phyloP scores from a whole-genome alignment of 257 asterid genomes.

The Salvia miltiorrhiza region DNA sequence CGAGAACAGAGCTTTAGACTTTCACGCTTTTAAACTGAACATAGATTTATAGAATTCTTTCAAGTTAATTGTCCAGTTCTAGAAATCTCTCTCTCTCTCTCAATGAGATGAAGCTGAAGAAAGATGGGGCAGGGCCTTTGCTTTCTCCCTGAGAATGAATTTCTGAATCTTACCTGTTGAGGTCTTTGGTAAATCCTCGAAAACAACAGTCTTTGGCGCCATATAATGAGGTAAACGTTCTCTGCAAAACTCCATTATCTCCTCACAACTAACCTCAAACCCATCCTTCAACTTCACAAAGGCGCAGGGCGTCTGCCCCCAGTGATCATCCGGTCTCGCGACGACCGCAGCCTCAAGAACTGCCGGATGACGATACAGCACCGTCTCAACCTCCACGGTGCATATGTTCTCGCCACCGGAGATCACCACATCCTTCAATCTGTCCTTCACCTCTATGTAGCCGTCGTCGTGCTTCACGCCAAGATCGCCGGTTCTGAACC shows the following conservation, averaged over 20 bases:
- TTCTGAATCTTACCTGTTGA: slow-evolving; percentile 61
- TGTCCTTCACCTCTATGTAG: slow-evolving; percentile 43
- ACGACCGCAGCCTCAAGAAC: slow-evolving; percentile 58
- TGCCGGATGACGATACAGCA: slow-evolving; percentile 39
- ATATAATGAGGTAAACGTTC: slow-evolving; percentile 51
- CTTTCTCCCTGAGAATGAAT: slow-evolving; percentile 48
- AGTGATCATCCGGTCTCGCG: slow-evolving; percentile 48
- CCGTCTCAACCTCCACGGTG: slow-evolving; percentile 42
- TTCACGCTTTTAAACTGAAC: too few species aligned
- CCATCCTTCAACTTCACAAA: slow-evolving; percentile 54
- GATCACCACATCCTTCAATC: slow-evolving; percentile 45
- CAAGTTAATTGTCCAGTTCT: neutral
- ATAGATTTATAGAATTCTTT: neutral
- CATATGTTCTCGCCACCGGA: slow-evolving; percentile 56
- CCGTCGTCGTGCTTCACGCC: slow-evolving; percentile 51
- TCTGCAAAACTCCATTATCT: slow-evolving; percentile 37
- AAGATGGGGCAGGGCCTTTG: slow-evolving; percentile 45
- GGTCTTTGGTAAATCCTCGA: slow-evolving; percentile 46
- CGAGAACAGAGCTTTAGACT: too few species aligned
- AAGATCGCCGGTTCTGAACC: slow-evolving; percentile 54
- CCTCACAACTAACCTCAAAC: slow-evolving; percentile 26
- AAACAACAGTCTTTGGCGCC: slow-evolving; percentile 49
- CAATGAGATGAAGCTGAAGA: neutral
- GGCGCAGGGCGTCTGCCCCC: slow-evolving; percentile 60
- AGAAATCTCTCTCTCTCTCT: neutral